A percentile compares a stretch with the other conserved stretches of the same genome.
Conservation (phyloP, 345 rosid genomes). For the Toxicodendron radicans region DNA sequence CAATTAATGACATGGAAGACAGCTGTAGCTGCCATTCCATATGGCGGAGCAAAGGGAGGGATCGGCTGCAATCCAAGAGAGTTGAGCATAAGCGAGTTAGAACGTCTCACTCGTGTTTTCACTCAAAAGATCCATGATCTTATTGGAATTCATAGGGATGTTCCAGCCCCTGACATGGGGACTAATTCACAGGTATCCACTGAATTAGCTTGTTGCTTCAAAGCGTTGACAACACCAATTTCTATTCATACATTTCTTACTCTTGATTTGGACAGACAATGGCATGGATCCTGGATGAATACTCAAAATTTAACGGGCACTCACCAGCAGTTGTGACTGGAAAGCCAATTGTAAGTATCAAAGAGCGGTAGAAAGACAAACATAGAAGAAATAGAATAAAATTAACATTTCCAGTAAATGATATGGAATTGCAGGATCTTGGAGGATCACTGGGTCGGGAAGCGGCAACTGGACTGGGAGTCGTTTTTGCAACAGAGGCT, state of each 20-base stretch:
- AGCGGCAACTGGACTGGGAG: constrained; percentile 53
- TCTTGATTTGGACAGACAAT: constrained; percentile 41
- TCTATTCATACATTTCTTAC: neutral
- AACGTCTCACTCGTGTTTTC: constrained; percentile 56
- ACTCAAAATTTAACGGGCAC: constrained; percentile 65
- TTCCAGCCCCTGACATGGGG: constrained; percentile 78
- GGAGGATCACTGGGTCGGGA: constrained; percentile 61
- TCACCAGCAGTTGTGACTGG: constrained; percentile 71
- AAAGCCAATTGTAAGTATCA: constrained; percentile 48
- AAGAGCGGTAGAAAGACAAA: neutral
- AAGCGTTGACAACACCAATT: neutral
- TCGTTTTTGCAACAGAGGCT: constrained; percentile 42
- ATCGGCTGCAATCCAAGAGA: constrained; percentile 54
- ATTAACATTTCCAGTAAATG: neutral
- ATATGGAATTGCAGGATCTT: constrained; percentile 38
- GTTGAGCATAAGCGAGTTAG: constrained; percentile 46
- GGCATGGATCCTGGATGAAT: constrained; percentile 73
- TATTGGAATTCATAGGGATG: constrained; percentile 47
- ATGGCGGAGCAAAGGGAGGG: constrained; percentile 73
- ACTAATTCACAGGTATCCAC: constrained; percentile 51
- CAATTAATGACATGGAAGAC: constrained; percentile 75
- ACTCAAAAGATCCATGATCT: constrained; percentile 65
- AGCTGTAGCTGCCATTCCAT: constrained; percentile 59
- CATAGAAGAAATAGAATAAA: neutral
- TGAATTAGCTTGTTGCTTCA: neutral